Base-by-base conservation (phyloP, 768 basidiomycete species). In the Tephrocybe sp. region DNA sequence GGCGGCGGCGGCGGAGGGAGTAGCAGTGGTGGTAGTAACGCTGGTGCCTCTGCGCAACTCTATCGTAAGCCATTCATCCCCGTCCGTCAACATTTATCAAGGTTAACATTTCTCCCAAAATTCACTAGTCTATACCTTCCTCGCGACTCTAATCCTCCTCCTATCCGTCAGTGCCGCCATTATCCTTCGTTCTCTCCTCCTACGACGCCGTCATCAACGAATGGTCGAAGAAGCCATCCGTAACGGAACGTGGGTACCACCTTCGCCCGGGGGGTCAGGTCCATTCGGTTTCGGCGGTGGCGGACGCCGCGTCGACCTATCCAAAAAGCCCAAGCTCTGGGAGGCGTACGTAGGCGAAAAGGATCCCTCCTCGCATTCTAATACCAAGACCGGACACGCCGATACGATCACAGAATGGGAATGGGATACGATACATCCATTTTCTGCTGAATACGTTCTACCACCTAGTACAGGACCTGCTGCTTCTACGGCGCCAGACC, bases 131-230 rank as follows among this genome's bases (percentile, higher is more conserved):
- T 75, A 75, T 57, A 76, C 76, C 4, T 30, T 85, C 83, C 72
- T 80, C 42, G 84, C 85, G 2, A 86, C 86, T 1, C 77, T 88
- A 42, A 75, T 86, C 50, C 77, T 86, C 18, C 77, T 88, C 16
- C 75, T 87, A 18, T 71, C 74, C 33, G 79, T 88, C 15, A 85
- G 84, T 6, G 77, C 78, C 2, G 82, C 82, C 11, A 84, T 88
- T 59, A 77, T 87, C 52, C 55, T 78, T 39, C 82, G 86, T 29
- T 85, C 83, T 18, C 73, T 85, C 50, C 53, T 86, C 33, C 71
- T 86, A n/a, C 75, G 86, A 2, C 67, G 83, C 12, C 76, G 86
- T 3, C 80, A 83, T 49, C 75, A 79, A 15, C 73, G 72, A 5
- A 61, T 82, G 58, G 69, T 85, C 25, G 82, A 79, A 45, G 82